A percentile compares a stretch with the other conserved stretches of the same genome.
phyloP scores from a whole-genome alignment of 768 basidiomycete species.

The Dioszegia crocea region DNA sequence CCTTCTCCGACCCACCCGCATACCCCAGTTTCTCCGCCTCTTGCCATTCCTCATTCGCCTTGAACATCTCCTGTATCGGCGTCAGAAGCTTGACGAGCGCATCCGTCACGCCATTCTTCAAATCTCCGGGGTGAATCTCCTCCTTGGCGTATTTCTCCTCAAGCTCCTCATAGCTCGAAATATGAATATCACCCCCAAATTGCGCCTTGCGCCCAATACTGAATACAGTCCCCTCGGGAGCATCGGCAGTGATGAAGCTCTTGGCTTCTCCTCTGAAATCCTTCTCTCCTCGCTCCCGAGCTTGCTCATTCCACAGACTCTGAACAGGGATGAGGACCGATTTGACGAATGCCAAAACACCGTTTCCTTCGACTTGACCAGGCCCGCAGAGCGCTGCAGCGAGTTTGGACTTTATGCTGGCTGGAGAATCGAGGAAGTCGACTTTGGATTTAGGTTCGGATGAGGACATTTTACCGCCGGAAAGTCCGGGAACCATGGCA shows the following conservation, averaged over 20 bases:
- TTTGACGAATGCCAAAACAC: slow-evolving; percentile 74
- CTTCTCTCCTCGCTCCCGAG: slow-evolving; percentile 52
- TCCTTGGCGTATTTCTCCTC: slow-evolving; percentile 70
- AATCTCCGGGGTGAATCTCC: slow-evolving; percentile 80
- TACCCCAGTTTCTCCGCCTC: slow-evolving; percentile 73
- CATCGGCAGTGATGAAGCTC: slow-evolving; percentile 64
- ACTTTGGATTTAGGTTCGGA: slow-evolving; percentile 98
- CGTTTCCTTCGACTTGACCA: slow-evolving; percentile 82
- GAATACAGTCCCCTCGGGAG: slow-evolving; percentile 78
- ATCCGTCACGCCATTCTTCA: slow-evolving; percentile 73
- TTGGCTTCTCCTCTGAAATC: slow-evolving; percentile 54
- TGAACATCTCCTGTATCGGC: slow-evolving; percentile 75
- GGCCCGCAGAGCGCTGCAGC: slow-evolving; percentile 91
- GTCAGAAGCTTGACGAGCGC: slow-evolving; percentile 70
- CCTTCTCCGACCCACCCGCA: slow-evolving; percentile 53
- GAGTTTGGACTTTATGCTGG: slow-evolving; percentile 79
- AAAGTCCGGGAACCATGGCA: slow-evolving; percentile 89
- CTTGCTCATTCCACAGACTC: slow-evolving; percentile 63
- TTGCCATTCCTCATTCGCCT: slow-evolving; percentile 75
- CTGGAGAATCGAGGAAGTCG: slow-evolving; percentile 87
- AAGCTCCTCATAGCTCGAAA: slow-evolving; percentile 62
- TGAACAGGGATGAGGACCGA: slow-evolving; percentile 86
- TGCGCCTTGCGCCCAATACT: slow-evolving; percentile 72
- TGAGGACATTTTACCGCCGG: slow-evolving; percentile 95
- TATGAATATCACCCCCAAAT: slow-evolving; percentile 69